These are phyloP conservation scores for Blastocystis sp. DNA, from an alignment of 352 stramenopile species.

Conservation along the genomic window DNA sequence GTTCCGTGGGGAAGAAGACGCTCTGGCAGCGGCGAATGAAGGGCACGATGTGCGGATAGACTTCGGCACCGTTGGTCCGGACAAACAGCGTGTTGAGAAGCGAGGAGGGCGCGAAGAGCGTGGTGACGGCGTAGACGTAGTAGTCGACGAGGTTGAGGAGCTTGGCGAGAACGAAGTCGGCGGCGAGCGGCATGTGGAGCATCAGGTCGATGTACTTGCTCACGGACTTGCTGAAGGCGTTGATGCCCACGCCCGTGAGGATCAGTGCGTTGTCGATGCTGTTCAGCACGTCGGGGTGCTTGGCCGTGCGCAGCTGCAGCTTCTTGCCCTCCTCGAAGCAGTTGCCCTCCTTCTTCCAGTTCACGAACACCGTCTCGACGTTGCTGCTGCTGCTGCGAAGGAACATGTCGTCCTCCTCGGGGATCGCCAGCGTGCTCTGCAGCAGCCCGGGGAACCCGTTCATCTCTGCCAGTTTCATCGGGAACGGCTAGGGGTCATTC, in stretches of 20 bases:
- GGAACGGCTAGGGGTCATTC: constrained; percentile 17
- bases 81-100: constrained; percentile 59
- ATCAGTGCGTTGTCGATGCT: constrained; percentile 63
- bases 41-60: constrained; percentile 56
- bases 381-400: constrained; percentile 44
- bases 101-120: constrained; percentile 33
- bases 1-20: constrained; percentile 30
- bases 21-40: constrained; percentile 56
- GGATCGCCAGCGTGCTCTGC: constrained; percentile 61
- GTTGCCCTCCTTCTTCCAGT: constrained; percentile 56
- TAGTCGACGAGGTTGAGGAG: constrained; percentile 62
- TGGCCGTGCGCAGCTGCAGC: constrained; percentile 15
- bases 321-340: constrained; percentile 68
- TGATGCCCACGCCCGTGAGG: constrained; percentile 57
- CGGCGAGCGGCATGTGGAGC: constrained; percentile 37
- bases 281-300: constrained; percentile 52
- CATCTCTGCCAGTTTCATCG: constrained; percentile 66
- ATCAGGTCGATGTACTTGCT: constrained; percentile 64
- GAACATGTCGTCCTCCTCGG: constrained; percentile 62
- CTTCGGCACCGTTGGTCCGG: constrained; percentile 11
- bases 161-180: constrained; percentile 35
- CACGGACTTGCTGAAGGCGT: constrained; percentile 58
- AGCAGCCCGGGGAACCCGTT: constrained; percentile 61
- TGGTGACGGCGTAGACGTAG: constrained; percentile 57
- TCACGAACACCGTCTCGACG: constrained; percentile 44